These are phyloP conservation scores for Penicillium psychrosexuale DNA, from an alignment of 2,329 filamentous ascomycete species.

Conservation along the genomic window DNA sequence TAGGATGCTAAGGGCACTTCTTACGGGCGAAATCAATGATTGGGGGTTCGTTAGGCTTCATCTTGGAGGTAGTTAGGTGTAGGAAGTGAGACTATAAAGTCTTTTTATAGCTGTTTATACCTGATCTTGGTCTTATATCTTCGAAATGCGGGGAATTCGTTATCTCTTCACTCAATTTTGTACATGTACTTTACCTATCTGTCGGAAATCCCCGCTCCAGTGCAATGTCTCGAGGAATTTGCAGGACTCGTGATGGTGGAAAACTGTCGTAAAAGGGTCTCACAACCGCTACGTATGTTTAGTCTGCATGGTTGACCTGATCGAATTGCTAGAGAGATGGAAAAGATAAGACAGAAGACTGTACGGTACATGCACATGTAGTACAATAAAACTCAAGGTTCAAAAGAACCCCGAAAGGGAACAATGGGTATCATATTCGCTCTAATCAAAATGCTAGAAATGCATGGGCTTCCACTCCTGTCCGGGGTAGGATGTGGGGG, in stretches of 20 bases:
- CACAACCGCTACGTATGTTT: background rate
- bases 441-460: conserved; percentile 5
- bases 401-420: background rate
- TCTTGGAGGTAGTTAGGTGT: background rate
- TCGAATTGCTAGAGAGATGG: background rate
- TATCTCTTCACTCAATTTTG: background rate
- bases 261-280: background rate
- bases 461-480: conserved; percentile 45
- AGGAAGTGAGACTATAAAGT: background rate
- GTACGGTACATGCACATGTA: too few species aligned
- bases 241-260: background rate
- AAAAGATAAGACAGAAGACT: background rate
- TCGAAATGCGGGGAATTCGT: background rate
- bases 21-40: conserved; percentile 2
- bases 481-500: conserved; percentile 49
- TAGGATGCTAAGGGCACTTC: background rate
- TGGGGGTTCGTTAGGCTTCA: background rate
- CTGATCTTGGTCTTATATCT: background rate
- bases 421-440: background rate
- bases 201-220: background rate
- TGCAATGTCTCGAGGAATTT: background rate
- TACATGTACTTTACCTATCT: background rate
- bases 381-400: background rate
- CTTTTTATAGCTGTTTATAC: background rate
- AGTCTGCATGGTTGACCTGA: background rate